Conservation (phyloP, 768 basidiomycete species). For the Mycena metata region DNA sequence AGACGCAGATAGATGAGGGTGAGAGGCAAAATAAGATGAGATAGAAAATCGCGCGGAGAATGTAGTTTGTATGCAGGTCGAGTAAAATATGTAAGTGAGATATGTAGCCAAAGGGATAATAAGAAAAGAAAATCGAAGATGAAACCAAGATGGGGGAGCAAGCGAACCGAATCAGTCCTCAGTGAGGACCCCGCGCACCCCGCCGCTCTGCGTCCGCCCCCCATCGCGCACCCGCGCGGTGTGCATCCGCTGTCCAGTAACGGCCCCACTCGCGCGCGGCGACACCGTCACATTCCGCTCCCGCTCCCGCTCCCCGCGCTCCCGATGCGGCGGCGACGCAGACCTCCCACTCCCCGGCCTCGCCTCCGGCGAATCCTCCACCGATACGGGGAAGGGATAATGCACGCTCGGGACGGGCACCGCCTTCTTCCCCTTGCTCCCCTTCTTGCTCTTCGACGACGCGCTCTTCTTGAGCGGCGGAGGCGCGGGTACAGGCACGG, state of each 20-base stretch:
- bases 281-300: slow-evolving; percentile 37
- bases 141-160: background rate
- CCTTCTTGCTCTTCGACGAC: slow-evolving; percentile 48
- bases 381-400: slow-evolving; percentile 76
- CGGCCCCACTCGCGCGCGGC: slow-evolving; percentile 36
- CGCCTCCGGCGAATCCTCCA: too few species aligned
- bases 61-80: slow-evolving; percentile 1
- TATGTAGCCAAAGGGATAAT: too few species aligned
- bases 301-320: slow-evolving; percentile 28
- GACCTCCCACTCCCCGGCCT: slow-evolving; percentile 37
- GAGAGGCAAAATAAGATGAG: slow-evolving; percentile 4
- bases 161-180: slow-evolving; percentile 47
- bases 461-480: slow-evolving; percentile 36
- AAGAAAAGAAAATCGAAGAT: background rate
- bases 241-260: slow-evolving; percentile 68
- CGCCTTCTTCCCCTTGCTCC: slow-evolving; percentile 57
- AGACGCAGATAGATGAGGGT: background rate
- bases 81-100: too few species aligned
- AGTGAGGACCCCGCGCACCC: slow-evolving; percentile 80
- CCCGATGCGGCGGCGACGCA: slow-evolving; percentile 33
- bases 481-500: slow-evolving; percentile 30
- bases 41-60: too few species aligned
- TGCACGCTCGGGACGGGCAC: slow-evolving; percentile 60
- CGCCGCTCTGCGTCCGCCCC: slow-evolving; percentile 87
- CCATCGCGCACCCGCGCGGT: slow-evolving; percentile 82